These are phyloP conservation scores for Stagonosporopsis tanaceti DNA, from an alignment of 2,329 filamentous ascomycete genomes.

Conservation along the genomic window DNA sequence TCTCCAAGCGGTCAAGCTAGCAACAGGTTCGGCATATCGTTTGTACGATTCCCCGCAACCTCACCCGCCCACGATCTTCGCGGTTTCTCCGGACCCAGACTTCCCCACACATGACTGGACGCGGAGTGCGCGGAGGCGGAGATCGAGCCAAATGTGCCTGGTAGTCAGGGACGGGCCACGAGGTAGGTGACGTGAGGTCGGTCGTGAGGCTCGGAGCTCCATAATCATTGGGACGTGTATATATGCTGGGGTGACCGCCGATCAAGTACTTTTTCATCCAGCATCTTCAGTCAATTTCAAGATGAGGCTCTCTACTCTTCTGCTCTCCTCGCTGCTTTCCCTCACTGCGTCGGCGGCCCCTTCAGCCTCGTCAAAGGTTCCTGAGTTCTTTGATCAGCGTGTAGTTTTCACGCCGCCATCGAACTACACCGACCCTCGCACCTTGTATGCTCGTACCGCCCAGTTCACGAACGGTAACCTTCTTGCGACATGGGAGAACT, in stretches of 20 bases:
- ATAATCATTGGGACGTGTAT: conserved; percentile 2
- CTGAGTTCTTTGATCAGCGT: conserved; percentile 42
- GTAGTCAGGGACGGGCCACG: conserved; percentile 17
- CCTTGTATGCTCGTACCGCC: conserved; percentile 61
- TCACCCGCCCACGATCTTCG: conserved; percentile 15
- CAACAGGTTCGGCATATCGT: conserved; percentile 26
- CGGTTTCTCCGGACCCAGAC: conserved; percentile 34
- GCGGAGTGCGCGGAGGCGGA: conserved; percentile 11
- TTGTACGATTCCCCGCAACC: conserved; percentile 30
- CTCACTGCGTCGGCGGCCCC: conserved; percentile 34
- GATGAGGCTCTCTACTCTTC: conserved; percentile 42
- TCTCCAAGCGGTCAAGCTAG: conserved; percentile 10
- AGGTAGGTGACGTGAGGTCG: conserved; percentile 13
- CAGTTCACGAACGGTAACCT: conserved; percentile 56
- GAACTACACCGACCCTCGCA: conserved; percentile 57
- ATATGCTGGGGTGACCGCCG: conserved; percentile 12
- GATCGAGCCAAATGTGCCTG: background rate
- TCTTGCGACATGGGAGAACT: conserved; percentile 65
- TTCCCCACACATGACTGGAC: conserved; percentile 27
- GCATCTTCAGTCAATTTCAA: conserved; percentile 24
- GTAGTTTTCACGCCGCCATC: conserved; percentile 56
- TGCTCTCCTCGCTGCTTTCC: conserved; percentile 34
- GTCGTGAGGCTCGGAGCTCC: conserved; percentile 10
- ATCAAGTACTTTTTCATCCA: conserved; percentile 9
- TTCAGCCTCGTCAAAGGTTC: conserved; percentile 26